These are phyloP conservation scores for Fusarium sterilihyphosum DNA, from an alignment of 2,329 filamentous ascomycete species.

Conservation along the genomic window DNA sequence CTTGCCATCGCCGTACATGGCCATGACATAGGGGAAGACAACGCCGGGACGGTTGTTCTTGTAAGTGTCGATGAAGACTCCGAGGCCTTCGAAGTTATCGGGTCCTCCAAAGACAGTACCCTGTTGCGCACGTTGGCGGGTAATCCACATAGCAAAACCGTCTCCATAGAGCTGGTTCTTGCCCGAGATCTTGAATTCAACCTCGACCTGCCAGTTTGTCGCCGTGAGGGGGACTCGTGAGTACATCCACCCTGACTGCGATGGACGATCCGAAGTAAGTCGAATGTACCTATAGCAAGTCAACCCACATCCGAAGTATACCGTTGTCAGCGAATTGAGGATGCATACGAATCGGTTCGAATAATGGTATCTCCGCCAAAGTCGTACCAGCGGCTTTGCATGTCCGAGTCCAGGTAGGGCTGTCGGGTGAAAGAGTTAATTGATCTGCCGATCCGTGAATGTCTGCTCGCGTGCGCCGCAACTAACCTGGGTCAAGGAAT, in stretches of 20 bases:
- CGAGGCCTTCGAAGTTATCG: slow-evolving; percentile 92
- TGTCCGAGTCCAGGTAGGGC: slow-evolving; percentile 97
- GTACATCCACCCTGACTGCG: slow-evolving; percentile 92
- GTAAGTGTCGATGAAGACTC: slow-evolving; percentile 97
- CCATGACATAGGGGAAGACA: slow-evolving; percentile 98
- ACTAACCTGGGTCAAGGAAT: slow-evolving; percentile 82
- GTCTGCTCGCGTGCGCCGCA: slow-evolving; percentile 36
- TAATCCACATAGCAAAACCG: slow-evolving; percentile 98
- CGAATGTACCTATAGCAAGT: slow-evolving; percentile 79
- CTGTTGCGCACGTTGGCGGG: slow-evolving; percentile 83
- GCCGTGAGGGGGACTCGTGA: slow-evolving; percentile 94
- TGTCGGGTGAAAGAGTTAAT: slow-evolving; percentile 53
- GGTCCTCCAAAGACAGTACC: slow-evolving; percentile 89
- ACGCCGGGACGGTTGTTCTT: slow-evolving; percentile 98
- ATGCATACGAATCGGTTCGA: slow-evolving; percentile 71
- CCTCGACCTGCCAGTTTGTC: slow-evolving; percentile 98
- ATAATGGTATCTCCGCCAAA: slow-evolving; percentile 96
- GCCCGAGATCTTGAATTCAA: slow-evolving; percentile 95
- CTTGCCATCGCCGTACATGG: slow-evolving; percentile 93
- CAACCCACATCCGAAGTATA: slow-evolving; percentile 31
- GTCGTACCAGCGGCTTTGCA: slow-evolving; percentile 99
- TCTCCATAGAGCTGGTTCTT: slow-evolving; percentile 92
- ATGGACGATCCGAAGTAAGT: slow-evolving; percentile 88
- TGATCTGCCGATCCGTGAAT: slow-evolving; percentile 18
- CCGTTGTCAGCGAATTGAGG: slow-evolving; percentile 15